Evolutionary conservation across 805 yeast species (phyloP), one percentile per base, ranked within the genome.

Genomic region (Yamadazyma sp.): DNA sequence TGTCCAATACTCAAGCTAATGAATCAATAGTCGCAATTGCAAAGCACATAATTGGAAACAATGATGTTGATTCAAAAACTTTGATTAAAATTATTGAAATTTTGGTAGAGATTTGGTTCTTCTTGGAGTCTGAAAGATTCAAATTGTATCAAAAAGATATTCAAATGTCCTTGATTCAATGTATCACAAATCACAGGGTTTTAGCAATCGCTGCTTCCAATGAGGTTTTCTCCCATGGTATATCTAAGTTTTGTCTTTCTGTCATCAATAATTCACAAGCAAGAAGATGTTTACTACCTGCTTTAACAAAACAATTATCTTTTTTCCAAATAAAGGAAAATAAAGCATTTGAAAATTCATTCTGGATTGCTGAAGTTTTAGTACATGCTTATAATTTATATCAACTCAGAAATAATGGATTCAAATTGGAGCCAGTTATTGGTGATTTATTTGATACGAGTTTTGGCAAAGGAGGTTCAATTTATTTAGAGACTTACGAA

Each of bases 281-380:
- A 0, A 73, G 95, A 55, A 75, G 94, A 45, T 70, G 83, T 2
- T 58, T 88, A 6, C 56, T 86, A 16, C 89, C 95, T 0, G 47
- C 69, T 1, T 52, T 88, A 8, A 65, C 83, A 7, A 55, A 54
- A 18, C 51, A 62, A 5, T 44, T 87, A 3, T 62, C 69, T 5
- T 45, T 53, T 4, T 80, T 66, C 44, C 78, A 78, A 47, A 29
- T 55, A 1, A 38, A 43, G 0, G 45, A 58, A 33, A 39, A 53
- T 1, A 45, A 40, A 0, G 41, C 42, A 2, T 74, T 78, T 42
- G 73, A 71, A 21, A 47, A 52, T 2, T 50, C 68, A 1, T 19
- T 39, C 0, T 82, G 89, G 84, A 40, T 84, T 0, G 63, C 71
- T 4, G 58, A 64, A 7, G 38, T 81, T 0, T 48, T 85, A 33